These are phyloP conservation scores for Calonectria pseudoreteaudii DNA, from an alignment of 2,329 filamentous ascomycete genomes.

Conservation along the genomic window DNA sequence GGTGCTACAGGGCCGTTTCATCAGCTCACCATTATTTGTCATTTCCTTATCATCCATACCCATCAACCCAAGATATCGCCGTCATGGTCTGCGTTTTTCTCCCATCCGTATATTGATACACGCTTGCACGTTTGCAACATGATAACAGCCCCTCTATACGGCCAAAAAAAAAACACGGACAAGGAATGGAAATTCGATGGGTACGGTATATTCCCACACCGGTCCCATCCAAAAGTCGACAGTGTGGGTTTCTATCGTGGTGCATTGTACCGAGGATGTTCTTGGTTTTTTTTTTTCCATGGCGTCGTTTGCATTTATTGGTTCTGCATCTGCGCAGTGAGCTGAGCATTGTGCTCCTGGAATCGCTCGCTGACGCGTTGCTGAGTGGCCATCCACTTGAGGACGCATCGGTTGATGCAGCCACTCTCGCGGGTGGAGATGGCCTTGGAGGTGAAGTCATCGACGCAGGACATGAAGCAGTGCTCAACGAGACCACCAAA, in stretches of 20 bases:
- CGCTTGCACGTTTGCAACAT: background rate
- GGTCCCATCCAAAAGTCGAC: background rate
- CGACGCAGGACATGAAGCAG: constrained; percentile 98
- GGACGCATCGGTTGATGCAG: constrained; percentile 94
- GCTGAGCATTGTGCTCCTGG: constrained; percentile 76
- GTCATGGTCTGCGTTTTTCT: constrained; percentile 13
- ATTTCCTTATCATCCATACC: constrained; percentile 20
- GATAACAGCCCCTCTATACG: background rate
- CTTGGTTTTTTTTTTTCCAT: background rate
- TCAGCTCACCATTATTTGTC: constrained; percentile 26
- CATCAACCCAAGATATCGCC: constrained; percentile 23
- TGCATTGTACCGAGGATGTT: background rate
- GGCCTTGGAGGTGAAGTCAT: constrained; percentile 98
- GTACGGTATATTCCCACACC: background rate
- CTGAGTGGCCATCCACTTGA: constrained; percentile 94
- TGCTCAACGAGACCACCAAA: constrained; percentile 70
- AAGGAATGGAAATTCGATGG: background rate
- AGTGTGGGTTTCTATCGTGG: background rate
- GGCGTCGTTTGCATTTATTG: constrained; percentile 42
- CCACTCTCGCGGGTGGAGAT: constrained; percentile 88
- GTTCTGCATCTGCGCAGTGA: constrained; percentile 63
- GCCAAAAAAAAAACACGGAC: background rate
- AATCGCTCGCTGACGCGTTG: constrained; percentile 93
- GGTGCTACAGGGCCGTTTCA: constrained; percentile 32
- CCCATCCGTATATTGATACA: constrained; percentile 38